Percentiles rank a stretch among this genome's conserved stretches.
Evolutionary conservation across 2,329 filamentous ascomycete species (phyloP).

Genomic region (Penicillium sp.): DNA sequence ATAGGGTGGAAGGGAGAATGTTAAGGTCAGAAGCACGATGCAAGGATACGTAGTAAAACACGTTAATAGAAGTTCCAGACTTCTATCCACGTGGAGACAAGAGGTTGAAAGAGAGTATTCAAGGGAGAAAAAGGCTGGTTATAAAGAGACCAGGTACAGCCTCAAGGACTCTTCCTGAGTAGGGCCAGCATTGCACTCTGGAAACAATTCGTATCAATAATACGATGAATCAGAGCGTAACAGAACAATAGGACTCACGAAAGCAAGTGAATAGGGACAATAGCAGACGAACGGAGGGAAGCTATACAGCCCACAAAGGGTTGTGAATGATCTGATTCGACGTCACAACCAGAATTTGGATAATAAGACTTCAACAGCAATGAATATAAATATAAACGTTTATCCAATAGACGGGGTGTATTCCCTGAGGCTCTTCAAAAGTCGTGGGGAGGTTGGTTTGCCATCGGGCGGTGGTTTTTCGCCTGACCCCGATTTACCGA

Average conservation of each 20-base stretch:
- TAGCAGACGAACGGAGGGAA: neutral
- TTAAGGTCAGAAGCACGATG: neutral
- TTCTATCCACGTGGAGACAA: slow-evolving; percentile 3
- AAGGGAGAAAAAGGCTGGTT: slow-evolving; percentile 3
- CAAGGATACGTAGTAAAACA: neutral
- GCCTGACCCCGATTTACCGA: slow-evolving; percentile 17
- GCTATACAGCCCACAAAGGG: slow-evolving; percentile 1
- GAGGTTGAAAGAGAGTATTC: neutral
- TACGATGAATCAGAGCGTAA: neutral
- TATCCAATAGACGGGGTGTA: neutral
- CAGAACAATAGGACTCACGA: slow-evolving; percentile 1
- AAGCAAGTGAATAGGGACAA: slow-evolving; percentile 2
- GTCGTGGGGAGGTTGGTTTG: slow-evolving; percentile 6
- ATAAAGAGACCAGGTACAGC: slow-evolving; percentile 10
- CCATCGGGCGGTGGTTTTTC: slow-evolving; percentile 19
- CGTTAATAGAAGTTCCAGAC: slow-evolving; percentile 6
- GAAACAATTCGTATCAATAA: neutral
- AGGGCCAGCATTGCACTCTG: slow-evolving; percentile 19
- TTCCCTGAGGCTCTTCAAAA: neutral
- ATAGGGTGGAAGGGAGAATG: neutral
- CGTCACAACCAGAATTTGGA: neutral
- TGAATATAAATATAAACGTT: slow-evolving; percentile 1
- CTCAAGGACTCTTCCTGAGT: slow-evolving; percentile 17
- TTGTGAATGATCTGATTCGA: neutral
- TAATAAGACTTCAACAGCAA: neutral